Evolutionary conservation across 805 yeast species (phyloP), one percentile per base, ranked within the genome.

Genomic region (Candida andamanensis): DNA sequence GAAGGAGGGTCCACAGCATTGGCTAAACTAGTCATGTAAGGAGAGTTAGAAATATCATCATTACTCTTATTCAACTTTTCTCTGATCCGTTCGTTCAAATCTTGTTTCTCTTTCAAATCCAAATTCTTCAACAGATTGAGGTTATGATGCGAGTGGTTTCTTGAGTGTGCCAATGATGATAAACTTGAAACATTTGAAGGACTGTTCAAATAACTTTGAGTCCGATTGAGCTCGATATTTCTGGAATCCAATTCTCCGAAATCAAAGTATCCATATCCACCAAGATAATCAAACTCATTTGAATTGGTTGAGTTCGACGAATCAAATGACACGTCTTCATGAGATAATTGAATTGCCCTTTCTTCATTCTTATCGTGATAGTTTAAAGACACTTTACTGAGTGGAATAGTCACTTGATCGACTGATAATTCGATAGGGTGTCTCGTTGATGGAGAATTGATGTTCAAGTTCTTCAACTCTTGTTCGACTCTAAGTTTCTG

Each of bases 251-350:
- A 76, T 40, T 71, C 72, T 8, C 81, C 85, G 40, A 79, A 67
- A 45, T 83, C 92, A 52, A 84, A 84, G 54, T 84, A 83, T 22
- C 89, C 95, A 54, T 87, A 87, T 2, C 96, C 96, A 26, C 95
- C 90, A 24, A 86, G 61, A 20, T 54, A 57, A 21, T 47, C 50
- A 16, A 36, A 39, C 18, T 40, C 50, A 22, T 17, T 24, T 7
- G 33, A 24, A 12, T 19, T 29, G 14, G 26, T 27, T 18, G 35
- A 27, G 13, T 24, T 32, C 12, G 37, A 33, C 14, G 31, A 23
- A 7, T 12, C 17, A 19, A 16, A 20, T 13, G 25, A 29, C 12
- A 13, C 10, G 7, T 12, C 12, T 19, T 19, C 22, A 7, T 12
- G 13, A 24, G 14, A 8, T 9, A 8, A 24, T n/a, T 24, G 26